phyloP scores from a whole-genome alignment of 2,329 filamentous ascomycete genomes.

The Cryphonectria parasitica region DNA sequence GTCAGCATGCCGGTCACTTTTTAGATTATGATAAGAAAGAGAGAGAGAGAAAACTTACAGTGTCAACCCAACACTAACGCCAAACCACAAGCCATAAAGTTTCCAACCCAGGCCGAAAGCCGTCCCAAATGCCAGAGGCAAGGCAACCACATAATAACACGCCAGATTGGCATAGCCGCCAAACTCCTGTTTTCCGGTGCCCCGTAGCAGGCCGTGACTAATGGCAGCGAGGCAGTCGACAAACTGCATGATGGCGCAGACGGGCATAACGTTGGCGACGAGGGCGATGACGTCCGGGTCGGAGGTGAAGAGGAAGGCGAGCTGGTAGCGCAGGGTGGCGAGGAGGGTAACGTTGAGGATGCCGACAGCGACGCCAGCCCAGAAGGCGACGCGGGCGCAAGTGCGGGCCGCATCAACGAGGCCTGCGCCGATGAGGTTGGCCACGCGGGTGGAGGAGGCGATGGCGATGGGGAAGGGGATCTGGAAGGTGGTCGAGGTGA shows the following conservation, averaged over 20 bases:
- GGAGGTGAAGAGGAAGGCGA: conserved; percentile 79
- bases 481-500: conserved; percentile 83
- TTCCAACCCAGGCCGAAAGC: conserved; percentile 79
- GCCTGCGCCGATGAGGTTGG: conserved; percentile 88
- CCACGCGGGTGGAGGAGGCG: conserved; percentile 83
- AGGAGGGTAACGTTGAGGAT: conserved; percentile 77
- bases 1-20: not conserved
- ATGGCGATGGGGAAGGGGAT: conserved; percentile 92
- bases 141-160: conserved; percentile 82
- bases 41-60: conserved; percentile 48
- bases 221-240: conserved; percentile 81
- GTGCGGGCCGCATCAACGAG: conserved; percentile 80
- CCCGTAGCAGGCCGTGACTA: conserved; percentile 83
- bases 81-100: conserved; percentile 79
- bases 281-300: conserved; percentile 71
- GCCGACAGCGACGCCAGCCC: conserved; percentile 71
- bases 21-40: not conserved
- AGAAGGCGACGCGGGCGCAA: conserved; percentile 76
- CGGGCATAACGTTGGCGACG: conserved; percentile 71
- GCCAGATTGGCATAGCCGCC: conserved; percentile 88
- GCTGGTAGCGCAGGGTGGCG: conserved; percentile 67
- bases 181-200: conserved; percentile 85
- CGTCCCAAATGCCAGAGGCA: conserved; percentile 80
- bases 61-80: conserved; percentile 72
- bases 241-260: conserved; percentile 87